Evolutionary conservation across 495 filamentous ascomycete genomes (phyloP).

Genomic region (Neurospora terricola): DNA sequence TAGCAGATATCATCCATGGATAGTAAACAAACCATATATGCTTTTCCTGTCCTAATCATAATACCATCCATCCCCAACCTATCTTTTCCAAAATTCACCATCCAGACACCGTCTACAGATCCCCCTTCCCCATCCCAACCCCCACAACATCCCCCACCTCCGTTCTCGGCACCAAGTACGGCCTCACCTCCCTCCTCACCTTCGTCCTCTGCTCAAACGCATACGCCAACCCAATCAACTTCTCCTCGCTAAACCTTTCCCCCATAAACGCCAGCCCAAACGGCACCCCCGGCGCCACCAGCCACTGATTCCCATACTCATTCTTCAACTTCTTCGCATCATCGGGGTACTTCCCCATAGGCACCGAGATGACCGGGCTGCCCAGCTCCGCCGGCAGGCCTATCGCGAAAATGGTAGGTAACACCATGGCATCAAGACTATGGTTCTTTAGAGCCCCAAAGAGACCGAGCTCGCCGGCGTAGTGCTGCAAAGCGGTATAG

Average conservation of each 20-base stretch:
- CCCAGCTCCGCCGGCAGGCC: conserved; percentile 19
- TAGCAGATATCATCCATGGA: background rate
- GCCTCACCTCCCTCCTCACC: conserved; percentile 34
- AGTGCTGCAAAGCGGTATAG: conserved; percentile 7
- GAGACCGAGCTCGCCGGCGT: conserved; percentile 16
- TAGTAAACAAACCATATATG: background rate
- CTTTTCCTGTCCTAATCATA: background rate
- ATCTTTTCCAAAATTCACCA: background rate
- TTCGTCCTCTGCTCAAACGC: conserved; percentile 58
- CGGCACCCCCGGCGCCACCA: conserved; percentile 6
- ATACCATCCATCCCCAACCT: background rate
- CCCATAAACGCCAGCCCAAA: conserved; percentile 42
- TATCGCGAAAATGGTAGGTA: conserved; percentile 25
- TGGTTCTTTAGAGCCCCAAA: conserved; percentile 22
- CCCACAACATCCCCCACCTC: conserved; percentile 32
- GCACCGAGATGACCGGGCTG: conserved; percentile 34
- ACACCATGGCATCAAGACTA: conserved; percentile 33
- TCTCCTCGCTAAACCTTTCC: conserved; percentile 40
- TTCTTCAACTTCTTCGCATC: conserved; percentile 5
- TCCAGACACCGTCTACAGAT: no score
- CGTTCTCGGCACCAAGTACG: conserved; percentile 38
- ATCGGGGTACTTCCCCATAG: conserved; percentile 24
- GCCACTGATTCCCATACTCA: conserved; percentile 4
- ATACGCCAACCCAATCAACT: conserved; percentile 54
- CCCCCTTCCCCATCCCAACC: background rate